These are phyloP conservation scores for Viola pubescens DNA, from an alignment of 441 rosid genomes.

Conservation along the genomic window DNA sequence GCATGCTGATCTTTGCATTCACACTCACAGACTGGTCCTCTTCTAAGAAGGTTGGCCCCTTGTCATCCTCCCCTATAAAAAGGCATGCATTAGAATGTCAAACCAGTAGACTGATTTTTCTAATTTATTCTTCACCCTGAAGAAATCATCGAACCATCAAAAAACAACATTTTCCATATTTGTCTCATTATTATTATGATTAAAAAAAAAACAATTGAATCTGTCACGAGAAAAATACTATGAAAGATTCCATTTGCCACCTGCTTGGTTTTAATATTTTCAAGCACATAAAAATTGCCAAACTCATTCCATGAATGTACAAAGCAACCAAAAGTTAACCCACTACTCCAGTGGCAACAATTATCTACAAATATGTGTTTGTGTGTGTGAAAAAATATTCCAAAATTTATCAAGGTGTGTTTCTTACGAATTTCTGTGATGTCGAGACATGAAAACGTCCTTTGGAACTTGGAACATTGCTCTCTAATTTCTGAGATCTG, in stretches of 20 bases:
- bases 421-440: conserved; percentile 46
- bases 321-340: not conserved
- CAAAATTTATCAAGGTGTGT: not conserved
- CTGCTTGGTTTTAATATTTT: too few species aligned
- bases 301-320: too few species aligned
- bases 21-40: conserved; percentile 33
- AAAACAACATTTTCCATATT: not conserved
- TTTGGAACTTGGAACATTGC: conserved; percentile 51
- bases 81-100: conserved; percentile 12
- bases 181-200: not conserved
- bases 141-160: too few species aligned
- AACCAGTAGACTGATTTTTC: not conserved
- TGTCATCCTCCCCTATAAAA: conserved; percentile 42
- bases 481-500: conserved; percentile 57
- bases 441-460: conserved; percentile 40
- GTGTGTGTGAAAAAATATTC: not conserved
- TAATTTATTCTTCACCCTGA: too few species aligned
- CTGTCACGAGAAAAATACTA: too few species aligned
- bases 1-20: conserved; percentile 49
- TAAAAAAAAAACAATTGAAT: too few species aligned
- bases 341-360: not conserved
- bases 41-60: conserved; percentile 20
- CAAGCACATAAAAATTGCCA: too few species aligned
- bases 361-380: too few species aligned
- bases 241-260: too few species aligned